Evolutionary conservation across 768 basidiomycete genomes (phyloP).

Genomic region (Melanogaster broomeanus): DNA sequence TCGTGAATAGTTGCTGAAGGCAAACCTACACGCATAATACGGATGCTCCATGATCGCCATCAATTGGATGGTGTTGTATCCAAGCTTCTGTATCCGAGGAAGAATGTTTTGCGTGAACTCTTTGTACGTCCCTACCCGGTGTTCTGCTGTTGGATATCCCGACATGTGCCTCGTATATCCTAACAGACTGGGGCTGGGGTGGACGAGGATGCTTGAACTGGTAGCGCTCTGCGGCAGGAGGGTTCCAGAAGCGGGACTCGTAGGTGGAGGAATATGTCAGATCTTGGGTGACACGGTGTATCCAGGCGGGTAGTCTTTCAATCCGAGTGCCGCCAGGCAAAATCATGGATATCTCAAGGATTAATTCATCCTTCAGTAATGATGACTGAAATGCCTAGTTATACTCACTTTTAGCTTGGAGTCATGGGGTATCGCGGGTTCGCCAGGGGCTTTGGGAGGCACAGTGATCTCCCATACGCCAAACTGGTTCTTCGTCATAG

Average conservation of each 20-base stretch:
- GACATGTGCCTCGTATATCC: constrained; percentile 97
- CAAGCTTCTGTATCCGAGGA: constrained; percentile 85
- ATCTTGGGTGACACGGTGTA: constrained; percentile 93
- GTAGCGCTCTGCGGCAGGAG: constrained; percentile 70
- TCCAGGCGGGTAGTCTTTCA: constrained; percentile 94
- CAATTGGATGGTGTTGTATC: constrained; percentile 96
- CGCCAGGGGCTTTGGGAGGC: constrained; percentile 64
- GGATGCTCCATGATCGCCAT: constrained; percentile 99
- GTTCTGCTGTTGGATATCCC: constrained; percentile 92
- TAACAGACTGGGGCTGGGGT: constrained; percentile 60
- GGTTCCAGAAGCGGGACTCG: constrained; percentile 99
- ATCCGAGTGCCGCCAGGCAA: constrained; percentile 75
- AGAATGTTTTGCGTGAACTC: constrained; percentile 88
- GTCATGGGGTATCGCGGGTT: constrained; percentile 89
- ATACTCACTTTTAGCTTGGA: constrained; percentile 84
- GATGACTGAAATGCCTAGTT: neutral
- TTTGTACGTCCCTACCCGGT: constrained; percentile 90
- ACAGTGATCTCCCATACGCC: constrained; percentile 90
- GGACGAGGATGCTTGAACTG: constrained; percentile 80
- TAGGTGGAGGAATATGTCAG: constrained; percentile 86
- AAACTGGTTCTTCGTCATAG: constrained; percentile 80
- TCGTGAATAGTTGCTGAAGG: neutral
- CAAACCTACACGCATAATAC: constrained; percentile 87
- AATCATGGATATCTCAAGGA: constrained; percentile 86
- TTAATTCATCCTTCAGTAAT: neutral